These are phyloP conservation scores for Calonectria pseudoturangicola DNA, from an alignment of 2,329 filamentous ascomycete species.

Conservation along the genomic window DNA sequence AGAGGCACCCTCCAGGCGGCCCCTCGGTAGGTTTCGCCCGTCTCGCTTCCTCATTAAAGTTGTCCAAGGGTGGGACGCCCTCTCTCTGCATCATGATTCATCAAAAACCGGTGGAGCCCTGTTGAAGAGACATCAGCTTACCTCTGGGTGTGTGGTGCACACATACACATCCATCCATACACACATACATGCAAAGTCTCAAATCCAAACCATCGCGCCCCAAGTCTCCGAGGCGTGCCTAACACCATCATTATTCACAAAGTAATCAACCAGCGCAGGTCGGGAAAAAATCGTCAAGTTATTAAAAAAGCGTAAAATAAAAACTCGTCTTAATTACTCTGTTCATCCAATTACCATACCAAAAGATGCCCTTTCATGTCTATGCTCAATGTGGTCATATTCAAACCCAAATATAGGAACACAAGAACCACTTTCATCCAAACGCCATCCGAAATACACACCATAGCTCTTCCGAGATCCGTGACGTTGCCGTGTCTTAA, in stretches of 20 bases:
- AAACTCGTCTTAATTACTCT: conserved; percentile 27
- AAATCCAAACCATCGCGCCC: background rate
- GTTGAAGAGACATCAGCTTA: conserved; percentile 34
- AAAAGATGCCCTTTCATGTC: conserved; percentile 28
- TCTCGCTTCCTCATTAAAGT: conserved; percentile 18
- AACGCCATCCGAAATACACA: conserved; percentile 33
- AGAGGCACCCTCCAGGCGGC: background rate
- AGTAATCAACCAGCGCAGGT: background rate
- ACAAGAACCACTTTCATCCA: conserved; percentile 28
- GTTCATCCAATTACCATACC: conserved; percentile 22
- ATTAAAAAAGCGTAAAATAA: background rate
- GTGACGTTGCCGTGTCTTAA: conserved; percentile 30
- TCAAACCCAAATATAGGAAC: conserved; percentile 24
- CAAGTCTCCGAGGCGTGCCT: background rate
- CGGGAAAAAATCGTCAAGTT: background rate
- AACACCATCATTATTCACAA: background rate
- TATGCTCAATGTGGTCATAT: conserved; percentile 34
- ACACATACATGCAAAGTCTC: background rate
- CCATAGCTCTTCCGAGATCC: conserved; percentile 32
- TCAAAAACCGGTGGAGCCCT: background rate
- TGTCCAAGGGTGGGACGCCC: conserved; percentile 25
- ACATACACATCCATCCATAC: background rate
- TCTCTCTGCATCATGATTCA: conserved; percentile 22
- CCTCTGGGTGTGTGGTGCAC: conserved; percentile 3
- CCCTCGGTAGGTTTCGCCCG: conserved; percentile 22